Base-by-base conservation (phyloP, 2,329 filamentous ascomycete species). In the Cucurbitaria berberidis region DNA sequence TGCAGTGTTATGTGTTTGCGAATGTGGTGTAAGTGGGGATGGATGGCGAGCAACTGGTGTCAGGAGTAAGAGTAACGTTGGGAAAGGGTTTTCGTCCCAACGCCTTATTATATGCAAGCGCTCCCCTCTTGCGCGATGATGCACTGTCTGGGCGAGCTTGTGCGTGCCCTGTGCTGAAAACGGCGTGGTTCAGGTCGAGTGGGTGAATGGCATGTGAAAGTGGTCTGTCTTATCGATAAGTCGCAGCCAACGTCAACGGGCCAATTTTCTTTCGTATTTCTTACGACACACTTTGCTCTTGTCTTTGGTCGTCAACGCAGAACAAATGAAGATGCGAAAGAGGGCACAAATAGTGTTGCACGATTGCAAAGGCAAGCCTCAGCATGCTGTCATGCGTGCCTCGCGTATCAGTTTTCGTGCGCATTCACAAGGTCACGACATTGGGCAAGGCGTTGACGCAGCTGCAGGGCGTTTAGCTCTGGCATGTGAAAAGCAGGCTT, bases 161-260 rank as follows among this genome's bases (percentile, higher is more conserved):
- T 41, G 26, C 42, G 32, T 35, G 32, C 36, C 55, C 50, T 59
- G 52, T 57, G 60, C 64, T 66, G 54, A 66, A 64, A 64, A 58
- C 59, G 63, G 64, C 56, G 58, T 56, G 29, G 57, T 59, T 51
- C 47, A 22, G 32, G 43, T 24, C 26, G 26, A 22, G 47, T 54
- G 47, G 51, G 53, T 59, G 51, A 59, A 51, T 65, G 29, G 52
- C 64, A 67, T 67, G 64, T 67, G 64, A 67, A 64, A 67, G 58
- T 49, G 40, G 53, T 13, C 51, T 56, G 53, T 13, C 51, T 56
- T 64, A 64, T 64, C 61, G 63, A 66, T 66, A 64, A 56, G 32
- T 24, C 18, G 18, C 21, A 21, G 11, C 16, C 27, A 27, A 26
- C 18, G 21, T 26, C 16, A 18, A 42, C 10, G 16, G 13, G 15